These are phyloP conservation scores for Populus pruinosa DNA, from an alignment of 345 rosid genomes.

Conservation along the genomic window DNA sequence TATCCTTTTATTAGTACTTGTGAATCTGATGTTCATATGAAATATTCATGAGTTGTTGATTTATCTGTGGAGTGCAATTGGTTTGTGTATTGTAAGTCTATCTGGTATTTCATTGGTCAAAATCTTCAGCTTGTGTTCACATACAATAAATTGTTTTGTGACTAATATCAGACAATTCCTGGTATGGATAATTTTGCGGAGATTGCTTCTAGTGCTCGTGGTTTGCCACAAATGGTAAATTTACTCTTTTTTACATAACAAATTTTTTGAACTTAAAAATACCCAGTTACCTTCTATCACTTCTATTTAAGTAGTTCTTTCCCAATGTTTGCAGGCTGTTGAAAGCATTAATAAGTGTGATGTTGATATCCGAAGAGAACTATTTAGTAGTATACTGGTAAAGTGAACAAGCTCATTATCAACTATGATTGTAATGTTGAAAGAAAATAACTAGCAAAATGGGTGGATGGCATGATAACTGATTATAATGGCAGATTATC, in stretches of 20 bases:
- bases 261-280: neutral
- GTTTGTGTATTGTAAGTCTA: neutral
- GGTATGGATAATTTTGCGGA: slow-evolving; percentile 76
- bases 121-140: neutral
- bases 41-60: neutral
- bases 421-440: neutral
- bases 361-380: slow-evolving; percentile 90
- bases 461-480: neutral
- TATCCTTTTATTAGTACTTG: neutral
- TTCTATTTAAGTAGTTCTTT: slow-evolving; percentile 5
- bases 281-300: neutral
- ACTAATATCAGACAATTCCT: slow-evolving; percentile 66
- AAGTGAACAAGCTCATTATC: neutral
- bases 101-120: neutral
- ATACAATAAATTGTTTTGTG: slow-evolving; percentile 1
- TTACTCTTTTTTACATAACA: neutral
- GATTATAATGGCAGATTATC: neutral
- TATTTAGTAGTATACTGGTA: slow-evolving; percentile 94
- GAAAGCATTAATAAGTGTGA: slow-evolving; percentile 94
- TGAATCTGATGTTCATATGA: neutral
- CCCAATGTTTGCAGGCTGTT: slow-evolving; percentile 56
- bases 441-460: neutral
- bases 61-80: neutral
- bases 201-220: slow-evolving; percentile 58
- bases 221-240: slow-evolving; percentile 90